A percentile compares a stretch with the other conserved stretches of the same genome.
These are phyloP conservation scores for Neonectria faginata DNA, from an alignment of 2,329 filamentous ascomycete genomes.

Conservation along the genomic window DNA sequence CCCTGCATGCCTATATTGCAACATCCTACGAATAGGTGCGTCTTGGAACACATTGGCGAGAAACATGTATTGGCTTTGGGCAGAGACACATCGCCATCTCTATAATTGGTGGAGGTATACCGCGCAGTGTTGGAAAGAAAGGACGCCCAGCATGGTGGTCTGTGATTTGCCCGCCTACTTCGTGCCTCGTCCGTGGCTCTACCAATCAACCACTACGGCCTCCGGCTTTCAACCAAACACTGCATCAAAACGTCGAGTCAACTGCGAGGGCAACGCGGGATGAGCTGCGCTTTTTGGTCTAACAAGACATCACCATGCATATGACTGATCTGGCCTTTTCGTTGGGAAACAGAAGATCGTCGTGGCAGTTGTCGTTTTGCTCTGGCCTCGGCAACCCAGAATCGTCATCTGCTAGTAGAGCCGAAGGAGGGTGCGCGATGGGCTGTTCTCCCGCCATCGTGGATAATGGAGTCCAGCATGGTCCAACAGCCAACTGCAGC, in stretches of 20 bases:
- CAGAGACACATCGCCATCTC: conserved; percentile 25
- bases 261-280: neutral
- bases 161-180: conserved; percentile 10
- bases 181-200: neutral
- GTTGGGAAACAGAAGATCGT: neutral
- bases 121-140: neutral
- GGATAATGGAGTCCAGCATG: neutral
- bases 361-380: conserved; percentile 2
- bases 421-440: conserved; percentile 28
- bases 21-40: neutral
- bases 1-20: conserved; percentile 16
- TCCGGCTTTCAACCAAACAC: neutral
- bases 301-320: conserved; percentile 3
- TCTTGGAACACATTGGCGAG: conserved; percentile 4
- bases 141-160: neutral
- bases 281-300: neutral
- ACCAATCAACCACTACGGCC: neutral
- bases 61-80: conserved; percentile 22
- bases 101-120: conserved; percentile 10
- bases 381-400: conserved; percentile 20
- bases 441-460: conserved; percentile 5
- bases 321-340: neutral
- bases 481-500: conserved; percentile 9
- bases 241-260: neutral
- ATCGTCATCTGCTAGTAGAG: conserved; percentile 13